Conservation (phyloP, 2,329 filamentous ascomycete species). For the Elsinoe necatrix region DNA sequence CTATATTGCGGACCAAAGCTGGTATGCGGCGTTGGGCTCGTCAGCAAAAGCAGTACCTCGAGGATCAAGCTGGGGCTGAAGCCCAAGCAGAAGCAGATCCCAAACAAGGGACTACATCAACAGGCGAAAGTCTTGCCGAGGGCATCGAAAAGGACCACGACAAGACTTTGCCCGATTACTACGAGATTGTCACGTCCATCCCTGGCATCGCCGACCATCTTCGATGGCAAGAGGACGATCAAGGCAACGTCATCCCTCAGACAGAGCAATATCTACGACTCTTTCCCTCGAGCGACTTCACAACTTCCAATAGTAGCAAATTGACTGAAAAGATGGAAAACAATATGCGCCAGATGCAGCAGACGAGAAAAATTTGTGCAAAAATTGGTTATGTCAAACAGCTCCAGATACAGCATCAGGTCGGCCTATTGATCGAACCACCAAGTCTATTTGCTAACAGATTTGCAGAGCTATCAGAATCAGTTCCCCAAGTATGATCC, state of each 20-base stretch:
- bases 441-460: constrained; percentile 19
- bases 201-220: constrained; percentile 73
- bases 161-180: constrained; percentile 83
- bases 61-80: constrained; percentile 43
- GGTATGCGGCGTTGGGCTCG: constrained; percentile 85
- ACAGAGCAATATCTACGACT: constrained; percentile 76
- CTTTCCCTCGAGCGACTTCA: constrained; percentile 66
- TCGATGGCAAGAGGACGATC: constrained; percentile 80
- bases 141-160: constrained; percentile 89
- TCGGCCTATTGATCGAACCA: constrained; percentile 34
- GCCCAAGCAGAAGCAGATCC: constrained; percentile 38
- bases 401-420: constrained; percentile 97
- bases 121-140: constrained; percentile 75
- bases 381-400: constrained; percentile 98
- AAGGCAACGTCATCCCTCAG: constrained; percentile 82
- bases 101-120: constrained; percentile 41
- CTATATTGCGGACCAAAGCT: constrained; percentile 72
- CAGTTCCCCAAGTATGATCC: constrained; percentile 96
- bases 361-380: constrained; percentile 88
- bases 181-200: constrained; percentile 75
- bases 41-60: constrained; percentile 52
- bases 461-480: constrained; percentile 76
- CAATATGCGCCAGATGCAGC: constrained; percentile 92
- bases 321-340: constrained; percentile 74
- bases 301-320: constrained; percentile 62